These are phyloP conservation scores for Dactylellina leptospora DNA, from an alignment of 2,329 filamentous ascomycete species.

Conservation along the genomic window DNA sequence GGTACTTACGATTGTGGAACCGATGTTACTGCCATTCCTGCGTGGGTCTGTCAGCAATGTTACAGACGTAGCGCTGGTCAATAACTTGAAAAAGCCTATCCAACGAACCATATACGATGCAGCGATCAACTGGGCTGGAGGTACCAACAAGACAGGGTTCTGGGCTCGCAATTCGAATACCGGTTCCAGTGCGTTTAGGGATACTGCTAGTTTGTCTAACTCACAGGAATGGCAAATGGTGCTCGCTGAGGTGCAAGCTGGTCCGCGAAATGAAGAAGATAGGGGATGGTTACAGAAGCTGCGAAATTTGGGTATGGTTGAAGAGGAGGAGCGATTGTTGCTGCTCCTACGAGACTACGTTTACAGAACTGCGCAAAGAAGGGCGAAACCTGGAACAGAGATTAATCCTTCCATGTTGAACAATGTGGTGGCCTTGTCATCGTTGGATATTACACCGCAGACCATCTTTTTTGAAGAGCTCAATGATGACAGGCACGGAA, in stretches of 20 bases:
- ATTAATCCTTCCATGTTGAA: slow-evolving; percentile 66
- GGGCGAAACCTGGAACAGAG: slow-evolving; percentile 68
- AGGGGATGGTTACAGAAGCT: slow-evolving; percentile 90
- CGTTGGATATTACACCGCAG: slow-evolving; percentile 79
- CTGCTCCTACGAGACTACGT: slow-evolving; percentile 88
- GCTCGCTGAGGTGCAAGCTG: slow-evolving; percentile 33
- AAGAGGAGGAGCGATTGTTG: slow-evolving; percentile 89
- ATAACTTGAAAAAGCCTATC: slow-evolving; percentile 82
- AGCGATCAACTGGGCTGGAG: slow-evolving; percentile 83
- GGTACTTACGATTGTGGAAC: slow-evolving; percentile 80
- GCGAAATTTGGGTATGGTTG: slow-evolving; percentile 79
- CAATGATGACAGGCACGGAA: slow-evolving; percentile 63
- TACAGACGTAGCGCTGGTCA: slow-evolving; percentile 39
- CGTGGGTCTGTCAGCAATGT: slow-evolving; percentile 71
- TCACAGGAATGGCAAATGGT: slow-evolving; percentile 48
- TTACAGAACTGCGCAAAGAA: slow-evolving; percentile 76
- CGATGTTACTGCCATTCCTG: slow-evolving; percentile 81
- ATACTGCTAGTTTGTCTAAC: slow-evolving; percentile 20
- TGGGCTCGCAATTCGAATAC: slow-evolving; percentile 68
- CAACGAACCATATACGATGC: slow-evolving; percentile 83
- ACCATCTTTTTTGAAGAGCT: slow-evolving; percentile 92
- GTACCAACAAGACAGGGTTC: slow-evolving; percentile 81
- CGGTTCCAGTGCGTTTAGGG: slow-evolving; percentile 25
- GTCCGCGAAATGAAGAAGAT: slow-evolving; percentile 64
- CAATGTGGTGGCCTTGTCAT: slow-evolving; percentile 76